phyloP scores from a whole-genome alignment of 129 eudicot species.

The Chrysanthemum makinoi region DNA sequence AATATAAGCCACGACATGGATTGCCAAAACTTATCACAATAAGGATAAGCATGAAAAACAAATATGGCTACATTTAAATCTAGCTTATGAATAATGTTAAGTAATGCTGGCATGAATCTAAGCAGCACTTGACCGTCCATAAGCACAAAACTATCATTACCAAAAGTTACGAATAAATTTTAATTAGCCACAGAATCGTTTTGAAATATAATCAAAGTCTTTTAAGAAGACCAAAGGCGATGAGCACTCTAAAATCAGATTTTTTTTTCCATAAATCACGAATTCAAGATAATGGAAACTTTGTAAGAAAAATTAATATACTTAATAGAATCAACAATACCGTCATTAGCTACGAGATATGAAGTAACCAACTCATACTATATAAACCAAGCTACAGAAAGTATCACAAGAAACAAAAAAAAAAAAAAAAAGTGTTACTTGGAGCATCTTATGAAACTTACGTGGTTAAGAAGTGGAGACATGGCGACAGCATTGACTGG shows the following conservation, averaged over 20 bases:
- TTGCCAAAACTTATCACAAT: neutral
- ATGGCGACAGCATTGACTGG: conserved; percentile 96
- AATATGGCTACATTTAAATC: conserved; percentile 1
- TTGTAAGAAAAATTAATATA: neutral
- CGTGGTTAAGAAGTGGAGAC: conserved; percentile 95
- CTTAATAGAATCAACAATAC: too few relatives aligned
- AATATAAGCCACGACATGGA: conserved; percentile 10
- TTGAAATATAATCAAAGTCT: too few relatives aligned
- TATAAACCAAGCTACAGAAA: neutral
- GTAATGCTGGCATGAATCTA: conserved; percentile 4
- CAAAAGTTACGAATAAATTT: too few relatives aligned
- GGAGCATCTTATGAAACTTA: conserved; percentile 30
- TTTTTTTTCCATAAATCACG: neutral
- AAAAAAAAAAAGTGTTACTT: neutral
- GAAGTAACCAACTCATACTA: neutral
- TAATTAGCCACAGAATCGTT: too few relatives aligned
- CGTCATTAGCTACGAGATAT: too few relatives aligned
- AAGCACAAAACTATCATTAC: neutral
- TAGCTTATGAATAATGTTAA: conserved; percentile 25
- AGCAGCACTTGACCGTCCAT: conserved; percentile 29
- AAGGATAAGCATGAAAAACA: conserved; percentile 9
- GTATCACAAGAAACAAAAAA: neutral
- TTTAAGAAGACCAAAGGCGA: neutral
- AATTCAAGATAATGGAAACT: neutral
- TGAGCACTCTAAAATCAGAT: neutral